Evolutionary conservation across 2,329 filamentous ascomycete genomes (phyloP).

Genomic region (Talaromyces islandicus): DNA sequence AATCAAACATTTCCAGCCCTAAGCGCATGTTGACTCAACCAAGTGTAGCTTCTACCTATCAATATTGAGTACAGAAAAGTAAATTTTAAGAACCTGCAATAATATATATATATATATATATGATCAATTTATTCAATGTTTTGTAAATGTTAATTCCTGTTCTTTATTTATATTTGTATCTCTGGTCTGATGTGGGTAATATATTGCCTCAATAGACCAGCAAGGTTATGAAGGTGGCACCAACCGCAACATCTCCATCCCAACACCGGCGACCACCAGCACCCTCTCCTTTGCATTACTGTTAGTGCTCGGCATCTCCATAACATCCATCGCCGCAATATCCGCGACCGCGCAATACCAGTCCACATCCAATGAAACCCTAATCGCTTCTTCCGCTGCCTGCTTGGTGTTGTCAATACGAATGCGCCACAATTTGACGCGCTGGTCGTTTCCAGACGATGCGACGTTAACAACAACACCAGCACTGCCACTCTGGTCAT

Average conservation of each 20-base stretch:
- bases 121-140: too few relatives aligned
- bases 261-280: slow-evolving; percentile 44
- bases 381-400: slow-evolving; percentile 14
- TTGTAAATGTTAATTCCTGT: too few relatives aligned
- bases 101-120: too few relatives aligned
- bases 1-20: too few relatives aligned
- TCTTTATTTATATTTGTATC: too few relatives aligned
- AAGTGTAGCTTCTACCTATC: too few relatives aligned
- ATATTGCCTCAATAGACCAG: too few relatives aligned
- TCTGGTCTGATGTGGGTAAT: too few relatives aligned
- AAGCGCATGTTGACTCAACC: too few relatives aligned
- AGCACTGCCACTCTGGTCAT: background rate
- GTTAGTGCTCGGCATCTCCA: slow-evolving; percentile 12
- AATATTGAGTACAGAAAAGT: too few relatives aligned
- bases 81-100: too few relatives aligned
- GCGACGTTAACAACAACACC: slow-evolving; percentile 20
- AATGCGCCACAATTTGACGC: slow-evolving; percentile 39
- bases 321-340: slow-evolving; percentile 44
- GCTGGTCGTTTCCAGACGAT: slow-evolving; percentile 42
- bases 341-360: slow-evolving; percentile 49
- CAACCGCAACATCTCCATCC: slow-evolving; percentile 40
- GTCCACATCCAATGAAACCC: slow-evolving; percentile 21
- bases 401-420: slow-evolving; percentile 19
- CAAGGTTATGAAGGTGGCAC: too few relatives aligned
- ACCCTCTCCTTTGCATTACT: background rate